Conservation (phyloP, 176 grass and related monocot genomes). For the Musa troglodytarum region DNA sequence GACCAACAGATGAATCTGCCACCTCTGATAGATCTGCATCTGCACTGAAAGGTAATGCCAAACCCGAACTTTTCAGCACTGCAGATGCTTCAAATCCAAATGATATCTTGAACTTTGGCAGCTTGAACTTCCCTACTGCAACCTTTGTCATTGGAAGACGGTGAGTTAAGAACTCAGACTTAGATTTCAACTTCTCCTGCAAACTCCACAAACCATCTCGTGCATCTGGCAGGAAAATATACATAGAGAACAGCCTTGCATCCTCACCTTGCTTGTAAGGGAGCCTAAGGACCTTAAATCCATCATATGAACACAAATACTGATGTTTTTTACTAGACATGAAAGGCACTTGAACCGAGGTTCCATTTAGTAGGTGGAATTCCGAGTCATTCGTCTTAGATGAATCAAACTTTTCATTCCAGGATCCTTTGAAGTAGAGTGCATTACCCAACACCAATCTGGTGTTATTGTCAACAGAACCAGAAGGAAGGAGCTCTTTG, state of each 20-base stretch:
- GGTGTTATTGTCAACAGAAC: constrained; percentile 36
- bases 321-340: constrained; percentile 49
- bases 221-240: constrained; percentile 59
- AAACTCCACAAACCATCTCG: constrained; percentile 50
- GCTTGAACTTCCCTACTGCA: constrained; percentile 43
- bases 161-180: constrained; percentile 44
- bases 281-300: constrained; percentile 57
- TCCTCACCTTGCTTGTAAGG: constrained; percentile 60
- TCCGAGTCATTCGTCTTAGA: constrained; percentile 35
- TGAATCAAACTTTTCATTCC: constrained; percentile 64
- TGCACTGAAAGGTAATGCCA: constrained; percentile 37
- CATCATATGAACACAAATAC: constrained; percentile 30
- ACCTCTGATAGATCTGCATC: constrained; percentile 46
- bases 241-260: constrained; percentile 70
- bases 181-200: constrained; percentile 38
- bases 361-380: constrained; percentile 59
- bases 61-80: constrained; percentile 46
- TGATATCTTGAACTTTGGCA: constrained; percentile 78
- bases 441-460: constrained; percentile 71
- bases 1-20: constrained; percentile 32
- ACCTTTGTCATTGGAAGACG: constrained; percentile 38
- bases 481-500: constrained; percentile 46
- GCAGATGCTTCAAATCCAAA: constrained; percentile 49
- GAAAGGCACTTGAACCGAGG: constrained; percentile 46
- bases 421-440: constrained; percentile 72